Percentiles rank a stretch among this genome's conserved stretches.
Conservation (phyloP, 176 grass and related monocot genomes). For the Themeda triandra region DNA sequence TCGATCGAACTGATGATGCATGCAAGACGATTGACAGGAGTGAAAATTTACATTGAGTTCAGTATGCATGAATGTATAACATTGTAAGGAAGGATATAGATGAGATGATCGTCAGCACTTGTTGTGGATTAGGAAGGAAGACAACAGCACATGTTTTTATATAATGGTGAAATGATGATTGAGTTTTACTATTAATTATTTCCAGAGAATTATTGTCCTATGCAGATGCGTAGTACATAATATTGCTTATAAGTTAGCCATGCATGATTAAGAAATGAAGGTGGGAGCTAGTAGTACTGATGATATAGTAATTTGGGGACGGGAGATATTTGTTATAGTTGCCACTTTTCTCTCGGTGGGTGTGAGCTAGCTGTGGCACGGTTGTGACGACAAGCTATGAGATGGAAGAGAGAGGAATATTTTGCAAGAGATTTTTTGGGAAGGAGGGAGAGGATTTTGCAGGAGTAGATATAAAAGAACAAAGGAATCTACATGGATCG, state of each 20-base stretch:
- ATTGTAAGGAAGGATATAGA: background rate
- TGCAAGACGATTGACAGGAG: background rate
- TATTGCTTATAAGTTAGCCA: conserved; percentile 30
- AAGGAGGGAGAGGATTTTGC: conserved; percentile 21
- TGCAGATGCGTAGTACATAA: background rate
- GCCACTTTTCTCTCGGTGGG: conserved; percentile 10
- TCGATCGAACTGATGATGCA: background rate
- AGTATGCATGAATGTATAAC: background rate
- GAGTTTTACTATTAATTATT: conserved; percentile 12
- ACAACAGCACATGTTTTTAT: conserved; percentile 14
- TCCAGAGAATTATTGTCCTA: conserved; percentile 19
- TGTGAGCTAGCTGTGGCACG: background rate
- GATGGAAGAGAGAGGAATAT: conserved; percentile 46
- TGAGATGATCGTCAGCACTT: conserved; percentile 8
- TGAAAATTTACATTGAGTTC: background rate
- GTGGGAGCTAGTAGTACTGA: conserved; percentile 35
- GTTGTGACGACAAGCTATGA: conserved; percentile 31
- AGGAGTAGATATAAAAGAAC: conserved; percentile 43
- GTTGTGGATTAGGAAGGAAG: conserved; percentile 19
- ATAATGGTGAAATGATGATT: background rate
- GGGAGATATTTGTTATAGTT: conserved; percentile 25
- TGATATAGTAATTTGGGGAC: conserved; percentile 22
- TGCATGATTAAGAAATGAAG: conserved; percentile 30
- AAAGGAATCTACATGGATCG: conserved; percentile 55
- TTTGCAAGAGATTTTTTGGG: conserved; percentile 42